phyloP scores from a whole-genome alignment of 352 stramenopile genomes.

The Globisporangium yorkense region DNA sequence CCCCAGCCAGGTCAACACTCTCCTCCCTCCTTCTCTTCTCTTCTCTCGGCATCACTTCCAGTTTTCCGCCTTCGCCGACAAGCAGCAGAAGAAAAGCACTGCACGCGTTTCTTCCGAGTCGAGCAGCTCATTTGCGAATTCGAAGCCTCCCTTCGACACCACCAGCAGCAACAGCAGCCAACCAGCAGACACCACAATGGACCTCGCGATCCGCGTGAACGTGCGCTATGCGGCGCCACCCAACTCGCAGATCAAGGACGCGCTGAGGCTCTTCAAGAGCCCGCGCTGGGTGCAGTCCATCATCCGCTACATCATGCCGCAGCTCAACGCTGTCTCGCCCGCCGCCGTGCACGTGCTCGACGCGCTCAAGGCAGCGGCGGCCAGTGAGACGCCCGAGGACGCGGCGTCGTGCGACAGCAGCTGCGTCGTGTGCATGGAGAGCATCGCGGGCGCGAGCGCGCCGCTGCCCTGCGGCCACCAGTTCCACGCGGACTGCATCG shows the following conservation, averaged over 20 bases:
- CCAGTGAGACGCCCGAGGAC: slow-evolving; percentile 21
- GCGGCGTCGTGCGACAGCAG: slow-evolving; percentile 16
- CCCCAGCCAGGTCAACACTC: too few relatives aligned
- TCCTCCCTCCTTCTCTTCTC: too few relatives aligned
- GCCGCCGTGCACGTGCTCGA: slow-evolving; percentile 56
- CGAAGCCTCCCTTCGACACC: neutral
- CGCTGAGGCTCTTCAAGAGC: slow-evolving; percentile 83
- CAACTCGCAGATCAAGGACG: slow-evolving; percentile 87
- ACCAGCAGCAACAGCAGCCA: neutral
- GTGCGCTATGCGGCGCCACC: slow-evolving; percentile 79
- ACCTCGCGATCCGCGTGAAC: slow-evolving; percentile 86
- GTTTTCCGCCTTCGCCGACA: too few relatives aligned
- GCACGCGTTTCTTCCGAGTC: neutral
- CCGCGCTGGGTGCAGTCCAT: slow-evolving; percentile 87
- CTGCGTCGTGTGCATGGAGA: slow-evolving; percentile 86
- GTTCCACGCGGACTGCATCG: slow-evolving; percentile 74
- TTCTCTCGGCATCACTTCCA: too few relatives aligned
- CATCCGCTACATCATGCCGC: slow-evolving; percentile 87
- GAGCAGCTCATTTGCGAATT: slow-evolving; percentile 9
- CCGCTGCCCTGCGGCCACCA: slow-evolving; percentile 69
- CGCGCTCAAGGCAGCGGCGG: slow-evolving; percentile 41
- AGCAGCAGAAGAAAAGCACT: neutral
- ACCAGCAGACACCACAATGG: slow-evolving; percentile 31
- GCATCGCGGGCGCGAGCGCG: slow-evolving; percentile 40
- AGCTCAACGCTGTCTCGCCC: slow-evolving; percentile 80